These are phyloP conservation scores for Venturia asperata DNA, from an alignment of 2,329 filamentous ascomycete species.

Conservation along the genomic window DNA sequence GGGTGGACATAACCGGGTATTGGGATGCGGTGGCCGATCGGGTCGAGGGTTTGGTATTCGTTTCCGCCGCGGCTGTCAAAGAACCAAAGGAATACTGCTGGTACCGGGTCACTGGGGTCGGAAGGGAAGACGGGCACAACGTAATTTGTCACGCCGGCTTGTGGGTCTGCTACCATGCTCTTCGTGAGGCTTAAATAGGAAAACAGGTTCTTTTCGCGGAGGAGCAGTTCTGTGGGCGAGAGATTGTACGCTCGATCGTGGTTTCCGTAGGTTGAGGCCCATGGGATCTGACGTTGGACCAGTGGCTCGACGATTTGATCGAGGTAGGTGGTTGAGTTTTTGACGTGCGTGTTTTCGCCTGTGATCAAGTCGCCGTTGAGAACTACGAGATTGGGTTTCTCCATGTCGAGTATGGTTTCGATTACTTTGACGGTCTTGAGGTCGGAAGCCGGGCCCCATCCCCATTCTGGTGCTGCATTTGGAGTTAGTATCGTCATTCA, in stretches of 20 bases:
- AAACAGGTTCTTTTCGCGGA: conserved; percentile 33
- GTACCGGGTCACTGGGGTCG: conserved; percentile 42
- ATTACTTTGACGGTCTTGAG: conserved; percentile 51
- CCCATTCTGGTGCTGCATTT: conserved; percentile 32
- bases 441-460: conserved; percentile 49
- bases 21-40: conserved; percentile 26
- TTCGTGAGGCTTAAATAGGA: conserved; percentile 34
- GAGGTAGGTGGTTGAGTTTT: conserved; percentile 52
- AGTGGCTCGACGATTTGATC: conserved; percentile 55
- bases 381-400: conserved; percentile 55
- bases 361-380: conserved; percentile 67
- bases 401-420: conserved; percentile 49
- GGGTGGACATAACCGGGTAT: conserved; percentile 41
- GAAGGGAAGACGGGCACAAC: conserved; percentile 47
- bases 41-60: conserved; percentile 37
- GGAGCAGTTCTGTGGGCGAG: conserved; percentile 39
- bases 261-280: conserved; percentile 65
- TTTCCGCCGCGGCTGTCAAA: conserved; percentile 60
- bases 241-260: conserved; percentile 59
- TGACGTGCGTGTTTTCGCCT: conserved; percentile 53
- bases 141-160: conserved; percentile 48
- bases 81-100: conserved; percentile 58
- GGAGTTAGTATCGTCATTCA: not conserved
- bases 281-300: conserved; percentile 48
- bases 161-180: conserved; percentile 34